Evolutionary conservation across 2,329 filamentous ascomycete genomes (phyloP).

Genomic region (Trichothecium roseum): DNA sequence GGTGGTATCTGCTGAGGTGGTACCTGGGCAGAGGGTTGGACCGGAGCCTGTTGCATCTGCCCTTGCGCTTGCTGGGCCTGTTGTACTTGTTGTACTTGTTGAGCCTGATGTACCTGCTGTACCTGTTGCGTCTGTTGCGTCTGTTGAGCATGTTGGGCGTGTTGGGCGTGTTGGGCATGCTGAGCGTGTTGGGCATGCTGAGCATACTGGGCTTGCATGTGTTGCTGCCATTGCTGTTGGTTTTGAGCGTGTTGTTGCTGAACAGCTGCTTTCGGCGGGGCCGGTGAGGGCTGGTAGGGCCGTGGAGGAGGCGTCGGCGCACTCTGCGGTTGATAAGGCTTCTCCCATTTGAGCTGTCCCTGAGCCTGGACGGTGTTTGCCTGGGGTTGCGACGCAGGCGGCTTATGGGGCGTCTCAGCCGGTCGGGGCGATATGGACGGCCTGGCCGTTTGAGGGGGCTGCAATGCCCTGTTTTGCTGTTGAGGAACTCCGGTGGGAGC

Average conservation of each 20-base stretch:
- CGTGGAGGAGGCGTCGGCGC: constrained; percentile 13
- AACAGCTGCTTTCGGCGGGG: constrained; percentile 11
- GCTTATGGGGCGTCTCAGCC: constrained; percentile 18
- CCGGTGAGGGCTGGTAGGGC: constrained; percentile 12
- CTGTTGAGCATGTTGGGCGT: too few species aligned
- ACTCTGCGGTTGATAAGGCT: constrained; percentile 26
- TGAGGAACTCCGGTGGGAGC: constrained; percentile 21
- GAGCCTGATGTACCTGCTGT: constrained; percentile 1
- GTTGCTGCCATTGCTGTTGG: constrained; percentile 13
- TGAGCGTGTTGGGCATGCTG: too few species aligned
- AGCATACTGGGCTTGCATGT: too few species aligned
- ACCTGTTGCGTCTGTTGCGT: constrained; percentile 3
- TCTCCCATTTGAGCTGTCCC: constrained; percentile 28
- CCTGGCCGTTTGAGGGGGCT: constrained; percentile 18
- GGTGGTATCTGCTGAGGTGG: constrained; percentile 4
- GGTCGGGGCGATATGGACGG: constrained; percentile 22
- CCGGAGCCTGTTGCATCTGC: constrained; percentile 6
- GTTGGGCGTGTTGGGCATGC: constrained; percentile 8
- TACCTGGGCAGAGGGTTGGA: too few species aligned
- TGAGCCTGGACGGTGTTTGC: constrained; percentile 11
- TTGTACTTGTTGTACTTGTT: constrained; percentile 6
- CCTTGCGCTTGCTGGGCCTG: constrained; percentile 8
- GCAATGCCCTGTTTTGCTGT: constrained; percentile 12
- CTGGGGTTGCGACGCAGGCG: constrained; percentile 10
- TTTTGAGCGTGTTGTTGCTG: constrained; percentile 12